phyloP scores from a whole-genome alignment of 306 rosid species.

The Boehmeria nivea region DNA sequence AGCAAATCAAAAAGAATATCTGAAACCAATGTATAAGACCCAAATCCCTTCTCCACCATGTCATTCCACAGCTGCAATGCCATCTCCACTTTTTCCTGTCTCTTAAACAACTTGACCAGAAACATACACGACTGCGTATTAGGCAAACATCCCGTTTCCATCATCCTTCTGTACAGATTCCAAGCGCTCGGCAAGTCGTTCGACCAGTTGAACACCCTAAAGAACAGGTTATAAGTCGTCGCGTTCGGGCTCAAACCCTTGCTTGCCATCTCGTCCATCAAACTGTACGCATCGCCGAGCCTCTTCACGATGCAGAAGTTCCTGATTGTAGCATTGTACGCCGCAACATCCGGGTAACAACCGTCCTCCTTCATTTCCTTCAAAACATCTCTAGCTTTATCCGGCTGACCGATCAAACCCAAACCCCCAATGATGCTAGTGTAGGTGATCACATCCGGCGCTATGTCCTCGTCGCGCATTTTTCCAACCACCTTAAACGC shows the following conservation, averaged over 20 bases:
- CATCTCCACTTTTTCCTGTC: conserved; percentile 74
- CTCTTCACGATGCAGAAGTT: conserved; percentile 87
- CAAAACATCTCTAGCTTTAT: conserved; percentile 67
- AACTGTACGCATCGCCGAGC: conserved; percentile 59
- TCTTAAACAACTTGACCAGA: conserved; percentile 60
- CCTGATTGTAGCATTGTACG: conserved; percentile 74
- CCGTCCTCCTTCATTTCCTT: conserved; percentile 91
- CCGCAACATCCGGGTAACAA: conserved; percentile 72
- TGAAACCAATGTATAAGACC: conserved; percentile 67
- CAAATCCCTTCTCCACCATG: conserved; percentile 86
- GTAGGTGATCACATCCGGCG: conserved; percentile 71
- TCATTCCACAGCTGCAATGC: conserved; percentile 78
- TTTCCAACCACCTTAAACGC: conserved; percentile 61
- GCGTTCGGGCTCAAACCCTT: conserved; percentile 71
- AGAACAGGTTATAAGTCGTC: conserved; percentile 79
- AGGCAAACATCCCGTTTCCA: conserved; percentile 54
- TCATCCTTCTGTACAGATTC: conserved; percentile 70
- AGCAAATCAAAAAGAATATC: conserved; percentile 85
- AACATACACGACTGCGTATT: conserved; percentile 93
- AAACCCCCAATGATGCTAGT: conserved; percentile 75
- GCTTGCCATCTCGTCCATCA: conserved; percentile 67
- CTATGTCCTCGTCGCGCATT: conserved; percentile 48
- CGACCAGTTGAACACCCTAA: conserved; percentile 71
- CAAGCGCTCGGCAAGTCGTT: conserved; percentile 65
- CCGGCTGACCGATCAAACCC: conserved; percentile 82